Evolutionary conservation across 2,329 filamentous ascomycete genomes (phyloP).

Genomic region (Waltergamsia citrina): DNA sequence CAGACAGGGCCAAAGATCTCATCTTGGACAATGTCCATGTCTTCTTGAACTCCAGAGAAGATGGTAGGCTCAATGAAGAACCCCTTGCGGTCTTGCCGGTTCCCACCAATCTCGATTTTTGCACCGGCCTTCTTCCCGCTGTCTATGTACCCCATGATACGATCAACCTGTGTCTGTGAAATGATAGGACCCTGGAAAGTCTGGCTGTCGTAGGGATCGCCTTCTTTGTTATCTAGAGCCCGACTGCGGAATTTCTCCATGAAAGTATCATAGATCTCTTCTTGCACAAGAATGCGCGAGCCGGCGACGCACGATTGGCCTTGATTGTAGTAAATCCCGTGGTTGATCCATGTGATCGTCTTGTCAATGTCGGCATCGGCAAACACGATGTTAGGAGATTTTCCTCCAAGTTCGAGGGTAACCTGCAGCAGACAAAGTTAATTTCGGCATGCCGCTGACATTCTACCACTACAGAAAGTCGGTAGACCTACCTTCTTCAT

Average conservation of each 20-base stretch:
- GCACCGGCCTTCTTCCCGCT: slow-evolving; percentile 45
- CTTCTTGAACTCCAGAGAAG: slow-evolving; percentile 65
- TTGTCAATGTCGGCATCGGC: slow-evolving; percentile 64
- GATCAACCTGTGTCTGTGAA: slow-evolving; percentile 70
- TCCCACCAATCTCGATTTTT: slow-evolving; percentile 40
- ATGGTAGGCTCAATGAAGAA: slow-evolving; percentile 85
- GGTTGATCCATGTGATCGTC: slow-evolving; percentile 65
- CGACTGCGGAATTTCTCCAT: slow-evolving; percentile 65
- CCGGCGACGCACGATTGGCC: slow-evolving; percentile 59
- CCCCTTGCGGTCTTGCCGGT: slow-evolving; percentile 55
- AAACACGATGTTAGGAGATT: slow-evolving; percentile 69
- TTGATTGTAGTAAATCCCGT: slow-evolving; percentile 51
- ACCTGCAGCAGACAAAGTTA: no score
- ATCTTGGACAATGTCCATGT: slow-evolving; percentile 83
- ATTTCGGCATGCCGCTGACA: no score
- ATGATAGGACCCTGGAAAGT: slow-evolving; percentile 83
- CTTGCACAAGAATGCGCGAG: slow-evolving; percentile 73
- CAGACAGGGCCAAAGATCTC: slow-evolving; percentile 84
- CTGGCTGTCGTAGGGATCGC: slow-evolving; percentile 63
- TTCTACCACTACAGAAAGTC: no score
- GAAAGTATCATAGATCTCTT: slow-evolving; percentile 76
- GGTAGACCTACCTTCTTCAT: no score
- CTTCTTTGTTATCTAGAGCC: slow-evolving; percentile 60
- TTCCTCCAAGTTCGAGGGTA: slow-evolving; percentile 65
- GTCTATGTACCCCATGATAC: slow-evolving; percentile 72